A percentile compares a stretch with the other conserved stretches of the same genome.
Conservation (phyloP, 352 stramenopile species). For the Pythium dissotocum region DNA sequence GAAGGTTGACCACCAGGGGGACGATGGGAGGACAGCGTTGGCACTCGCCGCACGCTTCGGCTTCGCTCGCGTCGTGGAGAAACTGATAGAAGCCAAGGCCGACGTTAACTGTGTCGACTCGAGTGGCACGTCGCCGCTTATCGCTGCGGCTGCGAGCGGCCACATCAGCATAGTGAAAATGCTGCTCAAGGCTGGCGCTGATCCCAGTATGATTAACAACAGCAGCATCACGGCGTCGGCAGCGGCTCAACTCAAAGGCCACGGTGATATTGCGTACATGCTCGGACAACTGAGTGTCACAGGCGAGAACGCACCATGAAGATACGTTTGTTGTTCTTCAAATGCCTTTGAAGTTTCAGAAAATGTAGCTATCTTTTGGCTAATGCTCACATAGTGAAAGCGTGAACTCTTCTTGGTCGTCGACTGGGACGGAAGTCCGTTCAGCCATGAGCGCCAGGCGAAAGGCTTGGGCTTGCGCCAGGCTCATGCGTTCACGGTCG, state of each 20-base stretch:
- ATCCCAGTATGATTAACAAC: not conserved
- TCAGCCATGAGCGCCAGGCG: constrained; percentile 7
- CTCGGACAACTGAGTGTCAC: not conserved
- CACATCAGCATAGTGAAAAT: not conserved
- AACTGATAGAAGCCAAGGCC: not conserved
- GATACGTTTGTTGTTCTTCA: too few species aligned
- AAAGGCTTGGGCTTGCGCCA: constrained; percentile 9
- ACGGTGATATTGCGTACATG: not conserved
- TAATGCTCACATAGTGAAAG: constrained; percentile 15
- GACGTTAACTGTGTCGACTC: not conserved
- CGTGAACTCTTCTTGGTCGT: not conserved
- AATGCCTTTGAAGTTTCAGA: not conserved
- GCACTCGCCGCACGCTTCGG: not conserved
- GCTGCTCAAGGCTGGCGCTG: not conserved
- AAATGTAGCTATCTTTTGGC: not conserved
- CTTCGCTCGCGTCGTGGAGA: not conserved
- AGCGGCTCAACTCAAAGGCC: not conserved
- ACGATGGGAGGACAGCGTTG: not conserved
- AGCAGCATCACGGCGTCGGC: not conserved
- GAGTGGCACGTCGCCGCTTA: not conserved
- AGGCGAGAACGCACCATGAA: not conserved
- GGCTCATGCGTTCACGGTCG: constrained; percentile 11
- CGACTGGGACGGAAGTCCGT: not conserved
- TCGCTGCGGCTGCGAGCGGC: not conserved
- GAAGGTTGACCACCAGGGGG: not conserved